Base-by-base conservation (phyloP, 169 alveolate species). In the Plasmodium vivax region DNA sequence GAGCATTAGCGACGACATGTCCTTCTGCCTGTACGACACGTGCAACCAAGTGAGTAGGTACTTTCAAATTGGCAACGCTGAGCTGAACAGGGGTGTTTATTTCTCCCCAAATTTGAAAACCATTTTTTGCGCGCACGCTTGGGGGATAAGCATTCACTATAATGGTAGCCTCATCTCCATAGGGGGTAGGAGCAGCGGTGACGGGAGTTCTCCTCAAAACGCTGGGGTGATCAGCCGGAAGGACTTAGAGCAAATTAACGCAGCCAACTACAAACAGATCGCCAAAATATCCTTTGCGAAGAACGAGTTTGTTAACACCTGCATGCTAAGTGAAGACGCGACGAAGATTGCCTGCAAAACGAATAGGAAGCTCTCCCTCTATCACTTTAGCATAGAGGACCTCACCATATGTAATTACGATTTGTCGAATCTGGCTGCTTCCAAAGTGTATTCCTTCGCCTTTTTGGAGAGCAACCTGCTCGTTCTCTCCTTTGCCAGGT, bases 1-100 rank as follows among this genome's bases (percentile, higher is more conserved):
- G 41, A 90, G 77, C 0, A 68, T 90, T 12, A 90, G 94, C 62
- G 94, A 90, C n/a, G 94, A 90, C 54, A 43, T 80, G 72, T 58
- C 84, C 10, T 80, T 80, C 72, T 90, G 90, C 45, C 43, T 47
- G n/a, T 23, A 80, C 47, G 83, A 81, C 32, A 47, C 41, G 1
- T 6, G 12, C 1, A 79, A 79, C 30, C 34, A 38, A 43, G 1
- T 10, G 8, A 79, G 82, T 19, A 90, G n/a, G 10, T 90, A 80
- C 27, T 47, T 56, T 23, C n/a, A 62, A 10, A 80, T 90, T n/a
- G 34, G 36, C 4, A 38, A 80, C 47, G 51, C 36, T 9, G 41
- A 30, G 27, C 34, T 41, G 43, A 79, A 62, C 45, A 90, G 72
- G 47, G 38, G 68, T 79, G 56, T 90, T 0, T 27, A 62, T 3